Evolutionary conservation across 2,329 filamentous ascomycete species (phyloP).

Genomic region (Harringtonia aguacate): DNA sequence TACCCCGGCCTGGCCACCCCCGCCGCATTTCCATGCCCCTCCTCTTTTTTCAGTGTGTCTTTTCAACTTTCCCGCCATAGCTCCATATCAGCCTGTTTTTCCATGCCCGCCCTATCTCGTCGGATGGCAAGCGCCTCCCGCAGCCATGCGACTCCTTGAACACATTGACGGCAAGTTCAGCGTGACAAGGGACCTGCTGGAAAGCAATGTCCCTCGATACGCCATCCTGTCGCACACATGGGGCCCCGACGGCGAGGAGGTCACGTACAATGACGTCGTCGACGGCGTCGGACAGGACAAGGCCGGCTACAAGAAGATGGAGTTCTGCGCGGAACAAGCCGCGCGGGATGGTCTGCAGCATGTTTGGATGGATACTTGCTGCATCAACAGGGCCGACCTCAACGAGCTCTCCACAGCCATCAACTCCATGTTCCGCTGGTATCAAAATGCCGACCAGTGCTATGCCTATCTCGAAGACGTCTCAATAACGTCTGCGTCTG

Average conservation of each 20-base stretch:
- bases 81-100: too few relatives aligned
- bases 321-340: neutral
- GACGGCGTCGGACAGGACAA: slow-evolving; percentile 1
- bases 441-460: slow-evolving; percentile 2
- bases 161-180: too few relatives aligned
- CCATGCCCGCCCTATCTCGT: too few relatives aligned
- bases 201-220: too few relatives aligned
- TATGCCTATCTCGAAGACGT: slow-evolving; percentile 8
- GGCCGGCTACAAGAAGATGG: slow-evolving; percentile 7
- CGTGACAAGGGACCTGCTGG: too few relatives aligned
- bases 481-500: too few relatives aligned
- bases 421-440: slow-evolving; percentile 10
- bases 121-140: too few relatives aligned
- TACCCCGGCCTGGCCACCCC: too few relatives aligned
- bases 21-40: too few relatives aligned
- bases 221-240: slow-evolving; percentile 19
- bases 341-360: neutral
- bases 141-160: too few relatives aligned
- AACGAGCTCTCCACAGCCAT: slow-evolving; percentile 6
- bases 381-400: slow-evolving; percentile 7
- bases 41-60: too few relatives aligned
- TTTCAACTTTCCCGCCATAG: too few relatives aligned
- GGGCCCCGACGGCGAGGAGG: slow-evolving; percentile 11
- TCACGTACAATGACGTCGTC: slow-evolving; percentile 9
- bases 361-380: slow-evolving; percentile 11